A percentile compares a stretch with the other conserved stretches of the same genome.
phyloP scores from a whole-genome alignment of 495 filamentous ascomycete genomes.

The Hypoxylon fuscum region DNA sequence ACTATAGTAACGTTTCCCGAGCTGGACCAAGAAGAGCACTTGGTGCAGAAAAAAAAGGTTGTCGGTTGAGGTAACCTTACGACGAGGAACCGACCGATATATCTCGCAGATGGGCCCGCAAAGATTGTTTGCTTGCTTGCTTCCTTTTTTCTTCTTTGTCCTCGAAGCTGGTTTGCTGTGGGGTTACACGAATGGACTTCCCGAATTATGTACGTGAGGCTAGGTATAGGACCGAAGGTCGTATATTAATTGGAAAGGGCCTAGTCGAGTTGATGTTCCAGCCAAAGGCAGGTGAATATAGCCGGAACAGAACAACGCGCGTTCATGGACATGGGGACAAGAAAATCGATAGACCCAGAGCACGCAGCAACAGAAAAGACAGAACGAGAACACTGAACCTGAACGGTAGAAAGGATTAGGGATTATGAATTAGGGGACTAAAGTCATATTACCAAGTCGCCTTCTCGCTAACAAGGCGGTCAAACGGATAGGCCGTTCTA shows the following conservation, averaged over 20 bases:
- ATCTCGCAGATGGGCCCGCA: conserved; percentile 23
- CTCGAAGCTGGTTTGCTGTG: conserved; percentile 26
- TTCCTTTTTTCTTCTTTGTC: conserved; percentile 25
- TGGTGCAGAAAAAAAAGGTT: conserved; percentile 22
- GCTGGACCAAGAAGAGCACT: conserved; percentile 17
- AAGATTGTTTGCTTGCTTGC: not conserved
- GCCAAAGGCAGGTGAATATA: conserved; percentile 37
- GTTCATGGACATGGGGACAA: conserved; percentile 31
- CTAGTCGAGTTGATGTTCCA: conserved; percentile 35
- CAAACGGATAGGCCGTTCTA: conserved; percentile 27
- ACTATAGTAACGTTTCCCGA: conserved; percentile 31
- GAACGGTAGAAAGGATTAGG: conserved; percentile 11
- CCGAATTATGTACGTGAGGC: conserved; percentile 31
- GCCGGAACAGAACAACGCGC: conserved; percentile 40
- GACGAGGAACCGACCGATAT: conserved; percentile 36
- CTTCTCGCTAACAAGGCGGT: conserved; percentile 12
- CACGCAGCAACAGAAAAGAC: conserved; percentile 2
- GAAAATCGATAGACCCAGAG: conserved; percentile 29
- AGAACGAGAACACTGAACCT: not conserved
- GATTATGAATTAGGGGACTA: no score
- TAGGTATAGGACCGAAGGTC: conserved; percentile 31
- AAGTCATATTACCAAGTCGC: no score
- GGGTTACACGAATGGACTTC: conserved; percentile 31
- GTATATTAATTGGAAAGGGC: conserved; percentile 42
- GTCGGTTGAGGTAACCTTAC: conserved; percentile 29